These are phyloP conservation scores for Phytophthora constricta DNA, from an alignment of 352 stramenopile genomes.

Conservation along the genomic window DNA sequence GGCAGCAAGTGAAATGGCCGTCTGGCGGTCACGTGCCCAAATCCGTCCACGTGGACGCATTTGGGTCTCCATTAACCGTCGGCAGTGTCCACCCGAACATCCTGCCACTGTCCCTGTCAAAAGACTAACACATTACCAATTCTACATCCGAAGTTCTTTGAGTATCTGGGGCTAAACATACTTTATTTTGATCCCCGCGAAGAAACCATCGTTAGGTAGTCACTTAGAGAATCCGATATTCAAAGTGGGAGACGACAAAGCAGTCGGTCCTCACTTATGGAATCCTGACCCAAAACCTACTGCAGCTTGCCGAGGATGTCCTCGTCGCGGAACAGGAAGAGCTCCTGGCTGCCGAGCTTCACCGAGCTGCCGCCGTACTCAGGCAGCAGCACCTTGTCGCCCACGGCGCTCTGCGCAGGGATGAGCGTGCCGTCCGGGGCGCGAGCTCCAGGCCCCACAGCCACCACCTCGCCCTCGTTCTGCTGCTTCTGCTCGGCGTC, in stretches of 20 bases:
- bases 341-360: slow-evolving; percentile 92
- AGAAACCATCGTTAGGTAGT: too few species aligned
- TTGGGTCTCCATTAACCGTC: slow-evolving; percentile 22
- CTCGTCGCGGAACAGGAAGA: slow-evolving; percentile 95
- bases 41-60: neutral
- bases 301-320: slow-evolving; percentile 98
- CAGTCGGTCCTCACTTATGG: too few species aligned
- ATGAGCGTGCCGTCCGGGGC: slow-evolving; percentile 91
- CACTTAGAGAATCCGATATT: too few species aligned
- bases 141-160: too few species aligned
- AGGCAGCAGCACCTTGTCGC: slow-evolving; percentile 96
- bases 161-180: too few species aligned
- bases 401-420: slow-evolving; percentile 85
- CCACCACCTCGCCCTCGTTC: slow-evolving; percentile 95
- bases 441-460: slow-evolving; percentile 92
- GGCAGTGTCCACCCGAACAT: slow-evolving; percentile 35
- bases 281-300: too few species aligned
- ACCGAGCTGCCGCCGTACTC: slow-evolving; percentile 96
- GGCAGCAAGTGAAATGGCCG: slow-evolving; percentile 60
- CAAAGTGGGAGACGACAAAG: too few species aligned
- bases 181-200: too few species aligned
- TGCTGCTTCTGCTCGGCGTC: slow-evolving; percentile 93
- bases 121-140: slow-evolving; percentile 18
- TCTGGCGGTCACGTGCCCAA: neutral
- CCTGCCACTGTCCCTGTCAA: slow-evolving; percentile 21